A percentile compares a stretch with the other conserved stretches of the same genome.
These are phyloP conservation scores for Dispira parvispora DNA, from an alignment of 192 early-diverging fungal species.

Conservation along the genomic window DNA sequence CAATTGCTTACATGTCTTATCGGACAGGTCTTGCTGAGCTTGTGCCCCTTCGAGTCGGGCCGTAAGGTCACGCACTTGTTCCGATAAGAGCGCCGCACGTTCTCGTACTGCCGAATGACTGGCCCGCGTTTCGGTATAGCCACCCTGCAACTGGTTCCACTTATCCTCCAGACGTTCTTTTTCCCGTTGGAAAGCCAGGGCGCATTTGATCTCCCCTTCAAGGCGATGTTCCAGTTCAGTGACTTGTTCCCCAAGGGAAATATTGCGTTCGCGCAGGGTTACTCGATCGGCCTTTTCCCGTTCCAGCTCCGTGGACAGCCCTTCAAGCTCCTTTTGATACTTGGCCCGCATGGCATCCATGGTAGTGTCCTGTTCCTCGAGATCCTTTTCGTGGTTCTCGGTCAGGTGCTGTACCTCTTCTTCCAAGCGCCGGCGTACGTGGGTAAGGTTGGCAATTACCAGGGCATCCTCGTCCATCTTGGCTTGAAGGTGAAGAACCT, in stretches of 20 bases:
- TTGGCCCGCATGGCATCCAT: conserved; percentile 61
- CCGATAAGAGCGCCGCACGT: conserved; percentile 31
- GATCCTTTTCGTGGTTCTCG: conserved; percentile 54
- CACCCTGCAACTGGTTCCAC: conserved; percentile 48
- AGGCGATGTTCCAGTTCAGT: conserved; percentile 38
- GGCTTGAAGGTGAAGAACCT: conserved; percentile 53
- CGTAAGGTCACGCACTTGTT: conserved; percentile 40
- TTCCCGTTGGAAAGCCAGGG: conserved; percentile 57
- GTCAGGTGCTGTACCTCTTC: conserved; percentile 51
- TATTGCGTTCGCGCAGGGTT: conserved; percentile 52
- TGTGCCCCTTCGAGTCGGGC: conserved; percentile 48
- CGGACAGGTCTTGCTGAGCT: conserved; percentile 39
- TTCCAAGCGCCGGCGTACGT: conserved; percentile 56
- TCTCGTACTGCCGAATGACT: conserved; percentile 43
- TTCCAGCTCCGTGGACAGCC: conserved; percentile 64
- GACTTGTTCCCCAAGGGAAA: conserved; percentile 44
- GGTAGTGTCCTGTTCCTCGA: conserved; percentile 53
- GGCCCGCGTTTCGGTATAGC: conserved; percentile 40
- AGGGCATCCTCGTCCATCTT: conserved; percentile 58
- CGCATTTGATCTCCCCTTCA: conserved; percentile 51
- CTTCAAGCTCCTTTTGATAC: conserved; percentile 73
- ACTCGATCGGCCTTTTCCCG: conserved; percentile 43
- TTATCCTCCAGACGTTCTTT: conserved; percentile 56
- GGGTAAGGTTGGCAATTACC: conserved; percentile 47
- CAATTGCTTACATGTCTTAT: conserved; percentile 50